phyloP scores from a whole-genome alignment of 805 yeast species.

The Wickerhamomyces ciferrii region DNA sequence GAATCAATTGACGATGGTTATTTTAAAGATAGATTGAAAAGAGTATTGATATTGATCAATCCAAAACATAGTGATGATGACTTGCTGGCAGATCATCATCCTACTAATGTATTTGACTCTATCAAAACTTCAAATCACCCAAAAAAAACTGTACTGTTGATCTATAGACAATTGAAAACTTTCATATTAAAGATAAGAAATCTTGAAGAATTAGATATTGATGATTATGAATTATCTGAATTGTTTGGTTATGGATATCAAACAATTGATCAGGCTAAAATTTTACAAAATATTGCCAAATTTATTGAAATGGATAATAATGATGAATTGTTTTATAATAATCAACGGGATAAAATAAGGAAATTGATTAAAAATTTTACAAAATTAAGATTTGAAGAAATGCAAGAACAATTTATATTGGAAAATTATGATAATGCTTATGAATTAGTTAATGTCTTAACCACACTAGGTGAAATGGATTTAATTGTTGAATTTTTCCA shows the following conservation, averaged over 20 bases:
- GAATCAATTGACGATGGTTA: conserved; percentile 6
- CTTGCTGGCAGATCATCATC: conserved; percentile 12
- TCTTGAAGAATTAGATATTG: conserved; percentile 10
- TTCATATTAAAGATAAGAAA: conserved; percentile 7
- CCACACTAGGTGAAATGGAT: conserved; percentile 28
- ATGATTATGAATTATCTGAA: not conserved
- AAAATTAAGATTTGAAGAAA: conserved; percentile 13
- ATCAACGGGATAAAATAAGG: conserved; percentile 5
- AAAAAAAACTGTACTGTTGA: conserved; percentile 8
- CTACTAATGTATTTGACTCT: conserved; percentile 7
- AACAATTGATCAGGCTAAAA: conserved; percentile 14
- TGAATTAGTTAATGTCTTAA: conserved; percentile 19
- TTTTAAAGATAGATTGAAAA: conserved; percentile 9
- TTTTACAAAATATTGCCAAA: conserved; percentile 12
- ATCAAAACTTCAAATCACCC: conserved; percentile 16
- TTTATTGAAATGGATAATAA: conserved; percentile 17
- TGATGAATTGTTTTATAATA: conserved; percentile 8
- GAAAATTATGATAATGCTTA: conserved; percentile 17
- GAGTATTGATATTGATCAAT: conserved; percentile 11
- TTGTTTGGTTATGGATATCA: not conserved
- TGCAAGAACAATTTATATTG: conserved; percentile 11
- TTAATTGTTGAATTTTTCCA: conserved; percentile 34
- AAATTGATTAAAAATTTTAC: conserved; percentile 11
- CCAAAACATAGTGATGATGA: conserved; percentile 10
- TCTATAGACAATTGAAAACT: conserved; percentile 6